Evolutionary conservation across 768 basidiomycete genomes (phyloP).

Genomic region (Xanthoconium stramineum): DNA sequence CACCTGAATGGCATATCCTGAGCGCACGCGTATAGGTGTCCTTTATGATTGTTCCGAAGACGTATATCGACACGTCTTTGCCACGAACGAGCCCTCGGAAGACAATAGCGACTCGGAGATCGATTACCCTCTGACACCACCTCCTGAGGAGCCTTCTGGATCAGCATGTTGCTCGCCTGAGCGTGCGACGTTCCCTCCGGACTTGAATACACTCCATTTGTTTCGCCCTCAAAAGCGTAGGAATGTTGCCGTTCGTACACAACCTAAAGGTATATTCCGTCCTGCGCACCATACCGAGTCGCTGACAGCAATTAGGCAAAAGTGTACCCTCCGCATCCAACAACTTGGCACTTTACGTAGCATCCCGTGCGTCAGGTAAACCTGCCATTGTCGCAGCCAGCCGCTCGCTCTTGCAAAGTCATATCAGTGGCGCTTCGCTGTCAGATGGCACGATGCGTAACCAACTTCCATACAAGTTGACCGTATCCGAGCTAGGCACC

Average conservation of each 20-base stretch:
- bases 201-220: slow-evolving; percentile 15
- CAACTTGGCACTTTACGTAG: slow-evolving; percentile 49
- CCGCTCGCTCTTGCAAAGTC: slow-evolving; percentile 38
- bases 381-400: slow-evolving; percentile 59
- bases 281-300: neutral
- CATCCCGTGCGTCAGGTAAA: slow-evolving; percentile 61
- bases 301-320: slow-evolving; percentile 14
- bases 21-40: slow-evolving; percentile 33
- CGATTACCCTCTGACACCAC: slow-evolving; percentile 76
- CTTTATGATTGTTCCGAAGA: slow-evolving; percentile 39
- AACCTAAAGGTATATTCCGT: slow-evolving; percentile 20
- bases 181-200: slow-evolving; percentile 1
- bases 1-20: neutral
- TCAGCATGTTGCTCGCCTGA: slow-evolving; percentile 62
- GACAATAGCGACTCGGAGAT: slow-evolving; percentile 52
- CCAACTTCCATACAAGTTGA: slow-evolving; percentile 31
- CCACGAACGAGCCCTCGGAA: slow-evolving; percentile 20
- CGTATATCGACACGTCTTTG: slow-evolving; percentile 40
- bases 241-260: slow-evolving; percentile 26
- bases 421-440: neutral
- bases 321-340: slow-evolving; percentile 5
- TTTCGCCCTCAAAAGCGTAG: slow-evolving; percentile 20
- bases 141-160: slow-evolving; percentile 66
- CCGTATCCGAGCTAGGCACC: slow-evolving; percentile 44
- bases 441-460: neutral